Percentiles rank a stretch among this genome's conserved stretches.
Conservation (phyloP, 1,139 yeast species). For the Wickerhamomyces sp. region DNA sequence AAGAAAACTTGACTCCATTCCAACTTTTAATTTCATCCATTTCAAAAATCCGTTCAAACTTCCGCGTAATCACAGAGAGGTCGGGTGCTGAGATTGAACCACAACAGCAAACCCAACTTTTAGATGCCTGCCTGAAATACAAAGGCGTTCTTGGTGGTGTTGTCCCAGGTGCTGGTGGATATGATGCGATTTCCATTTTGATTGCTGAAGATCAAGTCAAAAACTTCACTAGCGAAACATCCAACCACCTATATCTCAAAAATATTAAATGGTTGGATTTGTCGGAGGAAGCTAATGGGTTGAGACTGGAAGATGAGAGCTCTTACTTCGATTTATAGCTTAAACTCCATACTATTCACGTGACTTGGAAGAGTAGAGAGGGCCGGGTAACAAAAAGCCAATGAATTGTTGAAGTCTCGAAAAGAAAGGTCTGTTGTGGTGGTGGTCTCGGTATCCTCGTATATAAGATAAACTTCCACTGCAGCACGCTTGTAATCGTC, state of each 20-base stretch:
- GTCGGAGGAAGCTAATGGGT: constrained; percentile 53
- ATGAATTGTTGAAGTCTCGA: too few relatives aligned
- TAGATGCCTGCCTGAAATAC: constrained; percentile 53
- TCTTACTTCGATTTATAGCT: too few relatives aligned
- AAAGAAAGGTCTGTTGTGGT: too few relatives aligned
- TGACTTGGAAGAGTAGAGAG: too few relatives aligned
- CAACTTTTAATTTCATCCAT: constrained; percentile 35
- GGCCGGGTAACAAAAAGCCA: too few relatives aligned
- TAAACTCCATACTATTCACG: too few relatives aligned
- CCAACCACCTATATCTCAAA: constrained; percentile 27
- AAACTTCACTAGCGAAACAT: constrained; percentile 33
- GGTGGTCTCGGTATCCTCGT: too few relatives aligned
- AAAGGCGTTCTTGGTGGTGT: constrained; percentile 89
- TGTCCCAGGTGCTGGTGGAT: constrained; percentile 98
- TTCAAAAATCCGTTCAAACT: constrained; percentile 43
- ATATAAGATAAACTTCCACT: too few relatives aligned
- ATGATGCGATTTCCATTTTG: constrained; percentile 80
- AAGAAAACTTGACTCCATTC: constrained; percentile 15
- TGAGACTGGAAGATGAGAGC: constrained; percentile 26
- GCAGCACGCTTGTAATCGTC: too few relatives aligned
- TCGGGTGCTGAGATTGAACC: constrained; percentile 93
- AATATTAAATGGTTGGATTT: constrained; percentile 62
- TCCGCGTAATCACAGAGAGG: constrained; percentile 53
- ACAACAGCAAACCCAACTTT: constrained; percentile 57
- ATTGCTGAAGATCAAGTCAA: constrained; percentile 45